Evolutionary conservation across 75 land plant species (phyloP), one percentile per base, ranked within the genome.

Genomic region (Pinus tabuliformis): DNA sequence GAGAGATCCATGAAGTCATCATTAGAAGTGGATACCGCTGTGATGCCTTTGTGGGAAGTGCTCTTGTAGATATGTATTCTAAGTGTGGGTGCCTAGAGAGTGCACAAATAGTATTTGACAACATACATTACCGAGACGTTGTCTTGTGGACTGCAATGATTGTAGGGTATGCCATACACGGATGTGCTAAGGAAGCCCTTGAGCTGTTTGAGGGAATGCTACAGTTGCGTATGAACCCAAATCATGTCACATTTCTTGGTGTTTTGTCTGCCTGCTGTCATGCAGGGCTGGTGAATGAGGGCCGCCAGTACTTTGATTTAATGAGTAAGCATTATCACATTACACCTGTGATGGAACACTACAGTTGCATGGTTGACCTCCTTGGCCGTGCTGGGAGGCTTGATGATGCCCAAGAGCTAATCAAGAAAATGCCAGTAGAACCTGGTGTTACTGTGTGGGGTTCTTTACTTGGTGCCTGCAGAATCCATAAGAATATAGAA

Each of bases 201-300:
- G 13, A 56, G 2, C 65, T 89, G 28, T 91, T 86, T 72, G 59
- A 82, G 6, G 61, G 71, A 5, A 86, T 91, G 93, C 42, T 71
- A 33, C 64, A 80, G 17, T 37, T 36, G 33, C 78, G 84, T 70
- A 9, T 82, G 49, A 54, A 42, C 45, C 65, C 75, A 54, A 83
- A 89, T 78, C 61, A 78, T 5, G 74, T 84, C 15, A 79, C 89
- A 15, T 83, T 83, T 73, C 9, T 85, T 26, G 72, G 73, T 56
- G 76, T 86, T 15, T 74, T 91, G 57, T 82, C 85, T 60, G 91
- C 91, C n/a, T 89, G 93, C 64, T 83, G 92, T 24, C 94, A 92
- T 79, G 78, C 66, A 60, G 94, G 94, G 13, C 76, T 90, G 24
- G 78, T 87, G 45, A 62, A 83, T 45, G 90, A 87, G 76, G 90